Percentiles rank a stretch among this genome's conserved stretches.
These are phyloP conservation scores for Rhizopogon sp. DNA, from an alignment of 768 basidiomycete genomes.

Conservation along the genomic window DNA sequence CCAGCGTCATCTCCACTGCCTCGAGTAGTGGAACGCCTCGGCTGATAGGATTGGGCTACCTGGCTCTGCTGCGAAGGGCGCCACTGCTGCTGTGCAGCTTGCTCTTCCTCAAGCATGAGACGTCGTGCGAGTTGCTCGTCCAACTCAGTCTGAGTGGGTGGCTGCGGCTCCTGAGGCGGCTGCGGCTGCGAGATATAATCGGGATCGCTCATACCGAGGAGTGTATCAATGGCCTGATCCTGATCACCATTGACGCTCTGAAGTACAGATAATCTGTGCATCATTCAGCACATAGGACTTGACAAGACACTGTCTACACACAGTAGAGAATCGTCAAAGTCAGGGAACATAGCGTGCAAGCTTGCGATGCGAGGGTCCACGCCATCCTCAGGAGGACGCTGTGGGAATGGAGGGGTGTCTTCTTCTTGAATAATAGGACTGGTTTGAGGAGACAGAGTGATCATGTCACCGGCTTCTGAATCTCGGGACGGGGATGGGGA, in stretches of 20 bases:
- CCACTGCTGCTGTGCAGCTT: slow-evolving; percentile 20
- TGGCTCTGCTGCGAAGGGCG: slow-evolving; percentile 9
- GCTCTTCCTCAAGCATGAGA: slow-evolving; percentile 58
- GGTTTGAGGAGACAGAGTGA: neutral
- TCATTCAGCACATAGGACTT: neutral
- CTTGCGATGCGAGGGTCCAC: slow-evolving; percentile 45
- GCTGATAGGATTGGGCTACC: slow-evolving; percentile 21
- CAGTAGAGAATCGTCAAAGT: slow-evolving; percentile 73
- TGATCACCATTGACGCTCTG: slow-evolving; percentile 68
- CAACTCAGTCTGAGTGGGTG: slow-evolving; percentile 54
- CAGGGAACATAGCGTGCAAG: slow-evolving; percentile 71
- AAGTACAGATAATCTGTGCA: slow-evolving; percentile 57
- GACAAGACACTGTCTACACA: slow-evolving; percentile 26
- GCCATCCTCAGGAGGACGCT: neutral
- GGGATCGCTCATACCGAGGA: slow-evolving; percentile 86
- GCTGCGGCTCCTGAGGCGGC: neutral
- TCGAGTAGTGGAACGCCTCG: slow-evolving; percentile 1
- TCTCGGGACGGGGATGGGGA: neutral
- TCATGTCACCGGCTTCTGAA: neutral
- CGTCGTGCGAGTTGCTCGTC: slow-evolving; percentile 78
- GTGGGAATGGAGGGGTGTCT: neutral
- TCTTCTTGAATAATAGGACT: neutral
- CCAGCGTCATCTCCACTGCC: slow-evolving; percentile 6
- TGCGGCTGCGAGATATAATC: slow-evolving; percentile 45
- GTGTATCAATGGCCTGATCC: slow-evolving; percentile 68